These are phyloP conservation scores for Echium plantagineum DNA, from an alignment of 257 asterid species.

Conservation along the genomic window DNA sequence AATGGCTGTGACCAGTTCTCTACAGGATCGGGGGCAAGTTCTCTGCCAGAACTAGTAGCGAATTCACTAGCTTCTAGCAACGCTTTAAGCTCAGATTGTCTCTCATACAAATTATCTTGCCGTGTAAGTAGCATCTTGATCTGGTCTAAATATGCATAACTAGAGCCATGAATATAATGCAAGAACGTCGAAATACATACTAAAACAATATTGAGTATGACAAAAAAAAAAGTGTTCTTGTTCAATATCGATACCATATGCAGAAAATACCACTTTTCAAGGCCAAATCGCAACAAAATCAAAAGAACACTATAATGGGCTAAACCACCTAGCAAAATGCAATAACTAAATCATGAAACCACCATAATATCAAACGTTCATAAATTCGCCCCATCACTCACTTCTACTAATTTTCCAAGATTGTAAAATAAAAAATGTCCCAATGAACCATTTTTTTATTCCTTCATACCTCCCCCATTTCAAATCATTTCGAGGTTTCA, in stretches of 20 bases:
- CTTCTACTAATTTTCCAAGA: no score
- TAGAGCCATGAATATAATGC: slow-evolving; percentile 6
- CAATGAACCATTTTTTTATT: no score
- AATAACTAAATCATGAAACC: not conserved
- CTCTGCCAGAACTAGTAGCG: slow-evolving; percentile 33
- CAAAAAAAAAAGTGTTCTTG: not conserved
- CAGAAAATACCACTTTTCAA: not conserved
- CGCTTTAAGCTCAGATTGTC: slow-evolving; percentile 72
- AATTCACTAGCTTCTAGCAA: slow-evolving; percentile 52
- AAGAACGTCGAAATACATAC: slow-evolving; percentile 1
- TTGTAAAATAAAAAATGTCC: no score
- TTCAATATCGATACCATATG: not conserved
- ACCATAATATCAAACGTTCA: not conserved
- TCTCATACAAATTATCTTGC: slow-evolving; percentile 59
- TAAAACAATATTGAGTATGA: not conserved
- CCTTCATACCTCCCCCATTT: no score
- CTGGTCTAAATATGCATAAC: slow-evolving; percentile 45
- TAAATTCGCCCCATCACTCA: no score
- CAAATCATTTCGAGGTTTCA: no score
- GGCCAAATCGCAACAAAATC: not conserved
- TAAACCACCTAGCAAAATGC: not conserved
- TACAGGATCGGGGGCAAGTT: slow-evolving; percentile 42
- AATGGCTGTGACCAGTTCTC: slow-evolving; percentile 72
- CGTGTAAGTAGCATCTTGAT: slow-evolving; percentile 58
- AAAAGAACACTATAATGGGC: not conserved